These are phyloP conservation scores for Aspergillus piperis DNA, from an alignment of 2,329 filamentous ascomycete genomes.

Conservation along the genomic window DNA sequence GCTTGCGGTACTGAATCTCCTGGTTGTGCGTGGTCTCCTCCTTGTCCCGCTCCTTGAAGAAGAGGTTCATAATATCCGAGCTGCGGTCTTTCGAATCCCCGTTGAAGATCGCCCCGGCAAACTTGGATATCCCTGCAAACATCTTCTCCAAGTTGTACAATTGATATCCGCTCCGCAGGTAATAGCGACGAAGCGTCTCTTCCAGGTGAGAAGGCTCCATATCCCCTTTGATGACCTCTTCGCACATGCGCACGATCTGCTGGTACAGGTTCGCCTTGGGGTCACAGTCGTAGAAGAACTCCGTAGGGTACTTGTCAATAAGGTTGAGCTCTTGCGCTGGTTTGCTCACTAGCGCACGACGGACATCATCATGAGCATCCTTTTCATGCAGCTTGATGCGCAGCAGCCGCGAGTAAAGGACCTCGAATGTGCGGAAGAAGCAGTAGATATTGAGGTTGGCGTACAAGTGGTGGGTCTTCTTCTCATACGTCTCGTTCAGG, in stretches of 20 bases:
- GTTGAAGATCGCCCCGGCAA: slow-evolving; percentile 79
- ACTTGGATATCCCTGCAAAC: slow-evolving; percentile 75
- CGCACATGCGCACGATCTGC: slow-evolving; percentile 80
- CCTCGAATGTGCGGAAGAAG: slow-evolving; percentile 91
- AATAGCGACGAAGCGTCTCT: slow-evolving; percentile 87
- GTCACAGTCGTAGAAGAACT: slow-evolving; percentile 71
- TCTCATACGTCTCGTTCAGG: slow-evolving; percentile 75
- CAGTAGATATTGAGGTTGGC: slow-evolving; percentile 89
- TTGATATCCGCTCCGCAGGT: slow-evolving; percentile 87
- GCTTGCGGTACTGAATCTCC: slow-evolving; percentile 87
- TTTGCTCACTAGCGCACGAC: slow-evolving; percentile 71
- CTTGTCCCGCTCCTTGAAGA: slow-evolving; percentile 75
- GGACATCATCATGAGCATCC: slow-evolving; percentile 71
- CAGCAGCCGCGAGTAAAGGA: slow-evolving; percentile 80
- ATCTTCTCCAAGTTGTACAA: slow-evolving; percentile 92
- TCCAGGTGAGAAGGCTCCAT: slow-evolving; percentile 82
- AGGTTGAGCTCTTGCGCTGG: slow-evolving; percentile 82
- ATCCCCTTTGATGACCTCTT: slow-evolving; percentile 80
- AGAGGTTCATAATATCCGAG: slow-evolving; percentile 83
- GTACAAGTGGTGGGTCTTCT: slow-evolving; percentile 85
- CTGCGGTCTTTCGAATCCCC: slow-evolving; percentile 91
- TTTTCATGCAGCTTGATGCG: slow-evolving; percentile 79
- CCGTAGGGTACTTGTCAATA: slow-evolving; percentile 70
- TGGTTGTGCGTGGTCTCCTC: slow-evolving; percentile 86
- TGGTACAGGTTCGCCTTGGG: slow-evolving; percentile 75